Percentiles rank a stretch among this genome's conserved stretches.
These are phyloP conservation scores for Acidiella bohemica DNA, from an alignment of 495 filamentous ascomycete genomes.

Conservation along the genomic window DNA sequence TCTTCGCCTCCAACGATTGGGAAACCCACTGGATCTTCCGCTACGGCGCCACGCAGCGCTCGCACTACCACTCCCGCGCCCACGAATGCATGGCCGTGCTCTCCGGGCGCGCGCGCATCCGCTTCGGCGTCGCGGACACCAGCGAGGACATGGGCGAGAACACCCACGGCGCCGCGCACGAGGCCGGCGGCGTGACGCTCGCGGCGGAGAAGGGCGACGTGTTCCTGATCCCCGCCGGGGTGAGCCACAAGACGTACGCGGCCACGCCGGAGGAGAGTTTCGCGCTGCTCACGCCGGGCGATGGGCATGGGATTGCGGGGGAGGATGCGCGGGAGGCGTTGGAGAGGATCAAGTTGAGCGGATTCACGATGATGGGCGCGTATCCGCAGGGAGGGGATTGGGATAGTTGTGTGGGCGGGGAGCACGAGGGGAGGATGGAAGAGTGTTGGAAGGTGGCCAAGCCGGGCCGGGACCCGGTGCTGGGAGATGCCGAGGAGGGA, in stretches of 20 bases:
- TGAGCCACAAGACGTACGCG: constrained; percentile 28
- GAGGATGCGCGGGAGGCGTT: constrained; percentile 9
- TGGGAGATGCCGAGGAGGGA: constrained; percentile 17
- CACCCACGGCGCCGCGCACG: constrained; percentile 21
- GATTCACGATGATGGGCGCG: constrained; percentile 24
- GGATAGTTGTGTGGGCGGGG: constrained; percentile 22
- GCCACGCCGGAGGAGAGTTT: constrained; percentile 17
- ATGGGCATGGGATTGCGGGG: constrained; percentile 14
- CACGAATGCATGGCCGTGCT: constrained; percentile 33
- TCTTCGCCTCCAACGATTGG: constrained; percentile 28
- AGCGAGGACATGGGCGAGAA: constrained; percentile 18
- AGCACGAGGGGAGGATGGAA: constrained; percentile 15
- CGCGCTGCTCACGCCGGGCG: constrained; percentile 23
- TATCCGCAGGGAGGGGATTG: constrained; percentile 22
- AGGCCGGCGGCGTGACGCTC: constrained; percentile 22
- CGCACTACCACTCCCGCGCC: constrained; percentile 30
- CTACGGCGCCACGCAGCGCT: constrained; percentile 28
- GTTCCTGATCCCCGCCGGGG: constrained; percentile 30
- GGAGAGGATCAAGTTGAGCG: constrained; percentile 11
- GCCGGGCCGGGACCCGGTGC: constrained; percentile 22
- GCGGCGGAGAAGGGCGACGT: constrained; percentile 27
- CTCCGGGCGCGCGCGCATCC: constrained; percentile 26
- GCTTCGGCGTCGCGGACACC: constrained; percentile 30
- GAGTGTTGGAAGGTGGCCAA: constrained; percentile 20
- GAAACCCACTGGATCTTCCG: constrained; percentile 27